Conservation (phyloP, 148 eudicot genomes). For the Rhododendron vialii region DNA sequence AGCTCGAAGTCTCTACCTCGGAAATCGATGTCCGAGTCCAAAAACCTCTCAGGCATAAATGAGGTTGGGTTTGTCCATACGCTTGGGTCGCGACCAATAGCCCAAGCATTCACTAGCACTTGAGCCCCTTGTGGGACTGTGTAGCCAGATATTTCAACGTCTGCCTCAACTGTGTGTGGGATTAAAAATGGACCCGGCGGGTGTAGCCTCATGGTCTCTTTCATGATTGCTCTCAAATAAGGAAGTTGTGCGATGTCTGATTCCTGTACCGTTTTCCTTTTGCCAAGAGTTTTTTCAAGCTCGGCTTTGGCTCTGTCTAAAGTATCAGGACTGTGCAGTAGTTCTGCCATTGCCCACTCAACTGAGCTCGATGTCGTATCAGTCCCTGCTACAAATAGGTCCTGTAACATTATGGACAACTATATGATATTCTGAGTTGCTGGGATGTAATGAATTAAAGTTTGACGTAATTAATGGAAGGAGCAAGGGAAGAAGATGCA, state of each 20-base stretch:
- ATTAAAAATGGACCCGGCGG: neutral
- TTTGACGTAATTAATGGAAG: neutral
- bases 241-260: neutral
- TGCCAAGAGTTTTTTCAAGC: neutral
- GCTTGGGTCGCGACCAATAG: conserved; percentile 5
- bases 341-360: conserved; percentile 1
- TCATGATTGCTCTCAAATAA: neutral
- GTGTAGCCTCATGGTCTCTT: neutral
- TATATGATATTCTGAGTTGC: no score
- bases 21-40: conserved; percentile 6
- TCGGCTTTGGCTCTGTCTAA: neutral
- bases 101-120: conserved; percentile 7
- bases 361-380: neutral
- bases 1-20: conserved; percentile 10
- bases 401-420: neutral
- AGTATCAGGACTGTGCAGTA: neutral
- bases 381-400: neutral
- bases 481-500: neutral
- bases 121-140: conserved; percentile 2
- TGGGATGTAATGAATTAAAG: no score
- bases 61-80: neutral
- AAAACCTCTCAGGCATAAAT: conserved; percentile 12
- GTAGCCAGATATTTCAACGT: neutral
- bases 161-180: neutral
- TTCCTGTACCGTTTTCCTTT: neutral